A percentile compares a stretch with the other conserved stretches of the same genome.
Evolutionary conservation across 805 yeast genomes (phyloP).

Genomic region (Zygosaccharomyces siamensis): DNA sequence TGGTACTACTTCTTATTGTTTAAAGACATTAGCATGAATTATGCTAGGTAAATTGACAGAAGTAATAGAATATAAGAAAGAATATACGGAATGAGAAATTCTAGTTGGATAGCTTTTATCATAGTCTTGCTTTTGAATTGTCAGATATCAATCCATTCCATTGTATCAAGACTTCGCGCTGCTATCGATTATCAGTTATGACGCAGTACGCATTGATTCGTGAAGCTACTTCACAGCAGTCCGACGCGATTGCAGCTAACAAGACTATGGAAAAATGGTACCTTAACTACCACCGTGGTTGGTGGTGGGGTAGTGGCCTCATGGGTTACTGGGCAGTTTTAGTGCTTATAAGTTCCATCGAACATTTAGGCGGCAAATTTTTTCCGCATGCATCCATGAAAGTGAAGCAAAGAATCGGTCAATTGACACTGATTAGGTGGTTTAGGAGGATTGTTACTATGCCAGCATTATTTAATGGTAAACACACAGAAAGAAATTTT

Average conservation of each 20-base stretch:
- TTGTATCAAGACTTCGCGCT: not conserved
- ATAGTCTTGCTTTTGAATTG: too few species aligned
- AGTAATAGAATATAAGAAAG: too few species aligned
- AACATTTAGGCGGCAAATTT: constrained; percentile 39
- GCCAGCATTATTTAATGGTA: constrained; percentile 12
- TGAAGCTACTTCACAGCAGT: not conserved
- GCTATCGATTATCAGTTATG: not conserved
- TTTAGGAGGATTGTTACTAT: constrained; percentile 12
- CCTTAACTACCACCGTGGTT: not conserved
- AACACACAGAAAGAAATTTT: constrained; percentile 7
- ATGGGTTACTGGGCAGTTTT: constrained; percentile 47
- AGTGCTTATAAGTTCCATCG: constrained; percentile 38
- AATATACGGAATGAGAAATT: too few species aligned
- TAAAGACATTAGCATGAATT: not conserved
- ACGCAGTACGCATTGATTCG: not conserved
- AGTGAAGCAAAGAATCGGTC: constrained; percentile 28
- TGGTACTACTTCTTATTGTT: not conserved
- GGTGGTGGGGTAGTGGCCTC: constrained; percentile 40
- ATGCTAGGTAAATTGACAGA: too few species aligned
- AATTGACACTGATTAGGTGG: constrained; percentile 9
- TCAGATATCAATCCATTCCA: too few species aligned
- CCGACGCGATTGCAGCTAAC: not conserved
- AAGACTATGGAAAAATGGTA: not conserved
- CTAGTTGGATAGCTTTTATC: too few species aligned
- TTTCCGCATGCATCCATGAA: constrained; percentile 36